Base-by-base conservation (phyloP, 2,329 filamentous ascomycete species). In the Cadophora sp. region DNA sequence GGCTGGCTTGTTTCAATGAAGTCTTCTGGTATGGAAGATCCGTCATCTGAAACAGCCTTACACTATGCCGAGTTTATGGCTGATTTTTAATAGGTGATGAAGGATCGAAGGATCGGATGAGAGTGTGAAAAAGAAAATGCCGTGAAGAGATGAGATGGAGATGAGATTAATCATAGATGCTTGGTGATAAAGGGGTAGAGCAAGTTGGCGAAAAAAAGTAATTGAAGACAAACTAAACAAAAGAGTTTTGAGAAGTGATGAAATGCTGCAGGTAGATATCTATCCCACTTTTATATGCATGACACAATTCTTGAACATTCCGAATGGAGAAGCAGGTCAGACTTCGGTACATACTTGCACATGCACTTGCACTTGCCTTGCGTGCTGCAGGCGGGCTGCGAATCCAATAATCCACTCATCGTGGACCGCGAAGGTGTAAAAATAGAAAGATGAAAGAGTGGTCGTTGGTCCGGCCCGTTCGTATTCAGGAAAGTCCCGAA, bases 281-380 rank as follows among this genome's bases (percentile, higher is more conserved):
- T 11, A 55, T 55, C 26, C 51, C 51, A 55, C 51, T 55, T 55
- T 55, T n/a, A 55, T 55, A 55, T 55, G 51, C 51, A 55, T 27
- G 51, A 55, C 24, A 55, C 14, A 31, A 19, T n/a, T 31, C 12
- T 31, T 31, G 51, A 29, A 31, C 51, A 31, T 55, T n/a, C 51
- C 51, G 51, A 31, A 55, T n/a, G 14, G 26, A 14, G 26, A 26
- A 31, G 26, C 16, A 55, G 16, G 51, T 55, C n/a, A n/a, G n/a
- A n/a, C n/a, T n/a, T n/a, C n/a, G n/a, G n/a, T n/a, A 5, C 26
- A 55, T 27, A 55, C 51, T 55, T 55, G 51, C 51, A 55, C 26
- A 16, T 53, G 48, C 31, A 34, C 31, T 34, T 34, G 4, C n/a
- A n/a, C 31, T 37, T 37, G 9, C 34, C 14, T 37, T 37, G 34